Base-by-base conservation (phyloP, 805 yeast genomes). In the Nakazawaea anatomiae region DNA sequence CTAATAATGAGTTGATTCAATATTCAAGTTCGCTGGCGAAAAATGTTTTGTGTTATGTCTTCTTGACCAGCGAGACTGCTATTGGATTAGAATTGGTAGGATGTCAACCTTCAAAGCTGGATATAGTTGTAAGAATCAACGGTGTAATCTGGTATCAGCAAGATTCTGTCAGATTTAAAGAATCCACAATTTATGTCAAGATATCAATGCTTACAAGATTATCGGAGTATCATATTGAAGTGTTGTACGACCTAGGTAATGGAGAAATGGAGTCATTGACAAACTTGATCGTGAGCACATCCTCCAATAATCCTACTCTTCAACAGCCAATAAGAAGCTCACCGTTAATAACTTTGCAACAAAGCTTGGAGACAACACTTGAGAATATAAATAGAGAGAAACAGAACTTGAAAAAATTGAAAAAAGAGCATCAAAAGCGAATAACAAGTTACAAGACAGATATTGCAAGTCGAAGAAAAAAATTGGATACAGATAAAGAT, bases 81-180 rank as follows among this genome's bases (percentile, higher is more conserved):
- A 68, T 80, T 38, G 76, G 77, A 2, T 77, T 79, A 55, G 80
- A 76, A 52, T 62, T 80, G 35, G 70, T 73, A 46, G 73, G 77
- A 18, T 49, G 48, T 39, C 44, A 12, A n/a, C 72, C 72, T 18
- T 61, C 64, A 43, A 68, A 71, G 50, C 72, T 73, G 46, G 74
- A 67, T 50, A 60, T 76, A 5, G 66, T 71, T 44, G 74, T 74
- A 10, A 65, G 71, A 50, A 88, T 85, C 4, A 84, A 85, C 58
- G 89, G 88, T 27, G 75, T 84, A 27, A 73, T 78, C 11, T 85
- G 90, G 90, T 77, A 82, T 29, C 88, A 83, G 59, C 80, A 81
- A 1, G 73, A 82, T 0, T 71, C 78, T 39, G 52, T 39, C 14
- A 44, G 34, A n/a, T 49, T 44, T 27, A 49, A 44, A n/a, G 52